Evolutionary conservation across 2,329 filamentous ascomycete species (phyloP), one percentile per base, ranked within the genome.

Genomic region (Neofusicoccum cordaticola): DNA sequence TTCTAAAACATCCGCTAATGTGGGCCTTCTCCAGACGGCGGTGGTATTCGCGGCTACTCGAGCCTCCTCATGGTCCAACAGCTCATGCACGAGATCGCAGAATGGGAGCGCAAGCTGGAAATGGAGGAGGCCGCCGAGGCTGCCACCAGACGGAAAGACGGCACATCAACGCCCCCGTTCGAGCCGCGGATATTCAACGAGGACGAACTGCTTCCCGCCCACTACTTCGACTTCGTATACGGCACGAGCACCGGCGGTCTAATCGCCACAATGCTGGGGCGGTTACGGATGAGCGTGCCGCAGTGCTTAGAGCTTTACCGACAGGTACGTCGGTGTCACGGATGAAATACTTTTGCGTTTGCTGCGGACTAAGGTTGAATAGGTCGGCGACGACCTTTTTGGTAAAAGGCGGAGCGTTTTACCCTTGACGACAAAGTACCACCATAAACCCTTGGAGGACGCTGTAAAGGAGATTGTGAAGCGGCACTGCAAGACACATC

Each of bases 191-290:
- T 71, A 2, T 77, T 78, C 65, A 71, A 74, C 53, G 78, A 80
- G 66, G 74, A 80, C 52, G 76, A 81, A 50, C 74, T 83, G 1
- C 71, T 82, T 11, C 82, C 81, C 64, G 83, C 80, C 65, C 80
- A 84, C 66, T 84, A 83, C 70, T 84, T 84, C 71, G 82, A 84
- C 67, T 81, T 82, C 72, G 83, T 84, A 75, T 83, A 82, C 63
- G 82, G 82, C 22, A 84, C 82, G 4, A 81, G 78, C 44, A 84
- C 81, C 0, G 82, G 82, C n/a, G 82, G 82, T 13, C 72, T 83
- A 44, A 83, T 83, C 64, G 80, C 81, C 1, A 82, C 81, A 1
- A 81, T 83, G 74, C 77, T 83, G 2, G 81, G 79, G 0, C 73
- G 81, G 13, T 71, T 83, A 50, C 81, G 81, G 4, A 83, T 83